These are phyloP conservation scores for Alternaria gaisen DNA, from an alignment of 2,329 filamentous ascomycete genomes.

Conservation along the genomic window DNA sequence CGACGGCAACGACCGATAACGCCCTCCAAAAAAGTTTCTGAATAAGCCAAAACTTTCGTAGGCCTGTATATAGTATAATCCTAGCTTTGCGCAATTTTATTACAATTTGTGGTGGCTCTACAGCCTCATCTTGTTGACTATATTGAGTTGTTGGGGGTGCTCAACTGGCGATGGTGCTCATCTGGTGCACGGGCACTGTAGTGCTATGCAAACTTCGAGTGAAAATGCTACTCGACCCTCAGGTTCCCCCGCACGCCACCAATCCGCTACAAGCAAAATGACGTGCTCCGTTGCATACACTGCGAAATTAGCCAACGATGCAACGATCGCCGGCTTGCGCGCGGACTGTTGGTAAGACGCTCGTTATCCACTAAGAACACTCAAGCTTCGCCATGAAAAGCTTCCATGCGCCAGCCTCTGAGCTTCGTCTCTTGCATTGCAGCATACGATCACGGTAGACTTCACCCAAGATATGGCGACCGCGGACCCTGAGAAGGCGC, in stretches of 20 bases:
- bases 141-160: too few species aligned
- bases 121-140: too few species aligned
- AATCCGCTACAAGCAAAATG: slow-evolving; percentile 30
- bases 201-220: background rate
- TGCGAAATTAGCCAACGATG: slow-evolving; percentile 7
- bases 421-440: slow-evolving; percentile 8
- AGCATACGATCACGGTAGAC: background rate
- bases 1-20: too few species aligned
- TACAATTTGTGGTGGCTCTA: too few species aligned
- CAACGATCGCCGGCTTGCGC: slow-evolving; percentile 8
- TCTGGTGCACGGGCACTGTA: too few species aligned
- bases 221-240: slow-evolving; percentile 7
- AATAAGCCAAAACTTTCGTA: too few species aligned
- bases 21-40: too few species aligned
- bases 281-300: slow-evolving; percentile 31
- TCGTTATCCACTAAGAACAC: slow-evolving; percentile 5
- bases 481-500: slow-evolving; percentile 26
- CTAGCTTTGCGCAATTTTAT: too few species aligned
- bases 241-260: slow-evolving; percentile 13
- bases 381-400: slow-evolving; percentile 35
- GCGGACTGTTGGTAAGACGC: slow-evolving; percentile 14
- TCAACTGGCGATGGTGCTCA: too few species aligned
- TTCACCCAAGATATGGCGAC: slow-evolving; percentile 14
- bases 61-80: too few species aligned
- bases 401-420: slow-evolving; percentile 20